phyloP scores from a whole-genome alignment of 305 asterid species.

The Caryopteris hybrid region DNA sequence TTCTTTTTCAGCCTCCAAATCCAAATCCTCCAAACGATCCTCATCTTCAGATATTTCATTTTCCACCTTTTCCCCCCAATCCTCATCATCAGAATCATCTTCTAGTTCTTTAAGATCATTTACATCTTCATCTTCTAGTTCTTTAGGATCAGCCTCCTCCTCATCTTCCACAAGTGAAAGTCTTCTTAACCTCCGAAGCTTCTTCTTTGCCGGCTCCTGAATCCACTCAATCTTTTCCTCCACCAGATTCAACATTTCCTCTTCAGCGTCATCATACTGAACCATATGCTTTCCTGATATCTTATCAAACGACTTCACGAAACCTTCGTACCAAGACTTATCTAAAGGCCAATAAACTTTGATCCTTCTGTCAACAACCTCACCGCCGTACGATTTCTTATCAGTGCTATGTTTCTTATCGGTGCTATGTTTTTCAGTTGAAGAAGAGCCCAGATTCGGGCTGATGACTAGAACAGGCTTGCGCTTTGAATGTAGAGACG shows the following conservation, averaged over 20 bases:
- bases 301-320: slow-evolving; percentile 58
- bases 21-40: slow-evolving; percentile 49
- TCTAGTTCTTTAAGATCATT: slow-evolving; percentile 27
- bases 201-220: slow-evolving; percentile 38
- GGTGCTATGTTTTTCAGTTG: slow-evolving; percentile 24
- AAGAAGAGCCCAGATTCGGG: slow-evolving; percentile 32
- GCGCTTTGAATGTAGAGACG: slow-evolving; percentile 38
- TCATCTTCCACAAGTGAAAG: slow-evolving; percentile 48
- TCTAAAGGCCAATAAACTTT: slow-evolving; percentile 87
- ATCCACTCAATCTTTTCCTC: slow-evolving; percentile 73
- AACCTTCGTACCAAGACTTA: slow-evolving; percentile 79
- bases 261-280: slow-evolving; percentile 81
- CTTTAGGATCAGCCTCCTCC: slow-evolving; percentile 21
- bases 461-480: slow-evolving; percentile 48
- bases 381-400: slow-evolving; percentile 40
- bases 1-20: slow-evolving; percentile 51
- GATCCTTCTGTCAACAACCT: slow-evolving; percentile 56
- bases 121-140: slow-evolving; percentile 35
- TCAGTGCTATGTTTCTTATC: slow-evolving; percentile 23
- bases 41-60: slow-evolving; percentile 42
- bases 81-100: slow-evolving; percentile 71
- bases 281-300: slow-evolving; percentile 74
- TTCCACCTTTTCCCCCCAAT: slow-evolving; percentile 49
- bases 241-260: slow-evolving; percentile 54
- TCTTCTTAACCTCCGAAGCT: slow-evolving; percentile 58